Evolutionary conservation across 371 early-diverging fungal species (phyloP), one percentile per base, ranked within the genome.

Genomic region (Cokeromyces recurvatus): DNA sequence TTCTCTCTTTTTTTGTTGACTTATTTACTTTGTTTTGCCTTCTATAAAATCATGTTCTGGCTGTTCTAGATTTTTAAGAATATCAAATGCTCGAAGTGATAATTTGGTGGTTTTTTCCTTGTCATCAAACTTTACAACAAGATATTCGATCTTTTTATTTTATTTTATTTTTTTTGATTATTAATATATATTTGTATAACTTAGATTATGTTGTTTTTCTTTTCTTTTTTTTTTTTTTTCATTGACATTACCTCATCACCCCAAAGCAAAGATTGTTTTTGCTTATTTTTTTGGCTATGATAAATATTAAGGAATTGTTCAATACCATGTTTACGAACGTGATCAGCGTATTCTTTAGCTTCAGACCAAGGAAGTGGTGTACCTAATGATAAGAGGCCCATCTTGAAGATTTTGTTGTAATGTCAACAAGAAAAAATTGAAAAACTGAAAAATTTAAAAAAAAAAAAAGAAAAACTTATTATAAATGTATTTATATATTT

Each of bases 181-280:
- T n/a, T n/a, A n/a, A n/a, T n/a, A n/a, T n/a, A n/a, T n/a, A n/a
- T n/a, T n/a, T n/a, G n/a, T n/a, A n/a, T n/a, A n/a, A n/a, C n/a
- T n/a, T n/a, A n/a, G n/a, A n/a, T n/a, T n/a, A n/a, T n/a, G n/a
- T n/a, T n/a, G n/a, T n/a, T n/a, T n/a, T n/a, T n/a, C n/a, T n/a
- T n/a, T n/a, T n/a, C n/a, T n/a, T n/a, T n/a, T n/a, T n/a, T n/a
- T n/a, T n/a, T n/a, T n/a, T n/a, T n/a, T n/a, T n/a, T n/a, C n/a
- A n/a, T n/a, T n/a, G n/a, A n/a, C n/a, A 36, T 38, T 77, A 92
- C 93, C 81, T 98, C 98, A 59, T 98, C 98, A 43, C 98, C 98
- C 97, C 97, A 98, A 12, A 89, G 72, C 15, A 95, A 74, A 38
- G 74, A 66, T 62, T 91, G 89, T 48, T 81, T 85, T 43, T 85